These are phyloP conservation scores for Pseudocercospora musae DNA, from an alignment of 2,329 filamentous ascomycete genomes.

Conservation along the genomic window DNA sequence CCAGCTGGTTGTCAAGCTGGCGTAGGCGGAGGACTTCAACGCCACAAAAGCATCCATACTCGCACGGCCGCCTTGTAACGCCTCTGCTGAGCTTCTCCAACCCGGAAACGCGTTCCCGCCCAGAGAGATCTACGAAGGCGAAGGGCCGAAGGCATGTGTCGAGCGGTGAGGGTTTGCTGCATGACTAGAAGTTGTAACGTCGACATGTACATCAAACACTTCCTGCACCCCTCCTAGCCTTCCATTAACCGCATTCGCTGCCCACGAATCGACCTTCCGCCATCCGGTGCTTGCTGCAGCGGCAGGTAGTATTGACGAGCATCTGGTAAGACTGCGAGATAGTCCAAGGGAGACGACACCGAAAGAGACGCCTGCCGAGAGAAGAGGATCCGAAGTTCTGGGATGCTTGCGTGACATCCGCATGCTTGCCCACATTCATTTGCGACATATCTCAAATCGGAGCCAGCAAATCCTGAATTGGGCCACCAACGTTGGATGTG, in stretches of 20 bases:
- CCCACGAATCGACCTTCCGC: neutral
- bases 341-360: neutral
- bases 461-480: neutral
- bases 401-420: neutral
- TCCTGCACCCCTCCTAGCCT: neutral
- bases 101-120: neutral
- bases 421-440: neutral
- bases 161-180: neutral
- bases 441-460: neutral
- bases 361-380: neutral
- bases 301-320: neutral
- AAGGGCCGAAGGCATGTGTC: too few species aligned
- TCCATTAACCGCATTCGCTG: neutral
- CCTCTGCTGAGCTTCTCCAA: neutral
- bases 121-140: neutral
- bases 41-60: slow-evolving; percentile 17
- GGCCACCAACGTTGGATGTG: neutral
- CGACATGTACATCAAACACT: neutral
- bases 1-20: neutral
- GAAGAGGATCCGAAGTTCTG: neutral
- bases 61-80: slow-evolving; percentile 7
- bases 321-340: neutral
- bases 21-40: slow-evolving; percentile 5
- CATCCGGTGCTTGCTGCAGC: neutral
- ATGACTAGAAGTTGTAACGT: neutral